Percentiles rank a stretch among this genome's conserved stretches.
These are phyloP conservation scores for Apiospora saccharicola DNA, from an alignment of 2,329 filamentous ascomycete species.

Conservation along the genomic window DNA sequence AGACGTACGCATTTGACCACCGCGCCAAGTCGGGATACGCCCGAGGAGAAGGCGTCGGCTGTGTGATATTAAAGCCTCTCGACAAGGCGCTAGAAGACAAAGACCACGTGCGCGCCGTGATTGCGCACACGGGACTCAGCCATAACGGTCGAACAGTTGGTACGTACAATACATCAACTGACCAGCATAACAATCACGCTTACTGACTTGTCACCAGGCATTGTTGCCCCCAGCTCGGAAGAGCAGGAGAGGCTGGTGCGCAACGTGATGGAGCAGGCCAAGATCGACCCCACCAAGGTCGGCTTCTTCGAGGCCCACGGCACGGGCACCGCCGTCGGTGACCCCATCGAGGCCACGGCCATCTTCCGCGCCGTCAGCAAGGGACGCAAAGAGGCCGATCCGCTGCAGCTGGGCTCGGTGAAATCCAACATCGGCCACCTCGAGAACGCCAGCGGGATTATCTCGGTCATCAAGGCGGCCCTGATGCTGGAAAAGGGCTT, in stretches of 20 bases:
- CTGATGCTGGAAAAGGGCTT: conserved; percentile 50
- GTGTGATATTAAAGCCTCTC: conserved; percentile 44
- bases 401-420: conserved; percentile 45
- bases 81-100: conserved; percentile 42
- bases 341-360: conserved; percentile 54
- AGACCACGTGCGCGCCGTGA: conserved; percentile 45
- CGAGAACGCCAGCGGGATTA: conserved; percentile 43
- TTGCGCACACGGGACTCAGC: conserved; percentile 42
- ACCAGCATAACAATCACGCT: too few species aligned
- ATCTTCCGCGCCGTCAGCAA: conserved; percentile 45
- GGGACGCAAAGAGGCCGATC: conserved; percentile 33
- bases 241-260: conserved; percentile 40
- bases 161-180: too few species aligned
- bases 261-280: conserved; percentile 35
- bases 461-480: conserved; percentile 43
- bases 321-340: conserved; percentile 56
- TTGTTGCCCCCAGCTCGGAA: conserved; percentile 38
- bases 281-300: conserved; percentile 29
- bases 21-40: conserved; percentile 43
- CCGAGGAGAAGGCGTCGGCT: conserved; percentile 45
- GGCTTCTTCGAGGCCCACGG: conserved; percentile 54
- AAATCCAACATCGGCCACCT: conserved; percentile 49
- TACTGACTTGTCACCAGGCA: conserved; percentile 39
- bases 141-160: conserved; percentile 34
- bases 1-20: conserved; percentile 35